Base-by-base conservation (phyloP, 1,284 basidiomycete species). In the Cutaneotrichosporon cutaneum region DNA sequence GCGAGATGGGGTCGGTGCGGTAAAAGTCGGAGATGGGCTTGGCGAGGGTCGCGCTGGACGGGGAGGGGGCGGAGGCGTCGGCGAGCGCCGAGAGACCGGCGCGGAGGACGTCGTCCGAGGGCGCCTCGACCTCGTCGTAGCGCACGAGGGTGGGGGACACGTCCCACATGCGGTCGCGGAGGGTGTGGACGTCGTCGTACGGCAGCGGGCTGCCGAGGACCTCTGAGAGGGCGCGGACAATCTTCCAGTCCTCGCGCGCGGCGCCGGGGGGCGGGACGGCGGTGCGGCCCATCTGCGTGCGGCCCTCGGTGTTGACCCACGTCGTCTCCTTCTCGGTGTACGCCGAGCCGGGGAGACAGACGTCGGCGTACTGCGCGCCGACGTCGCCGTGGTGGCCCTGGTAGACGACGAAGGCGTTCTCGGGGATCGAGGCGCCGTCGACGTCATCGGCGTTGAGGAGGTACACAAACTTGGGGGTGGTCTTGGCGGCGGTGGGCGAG, bases 341-440 rank as follows among this genome's bases (percentile, higher is more conserved):
- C 2, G 95, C 95, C 26, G 90, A 86, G 27, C 87, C 93, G 48
- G 96, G 96, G 47, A 99, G 82, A 77, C 91, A 92, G 62, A 99
- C 94, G 77, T 99, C 95, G 21, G 96, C 96, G 56, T 94, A 88
- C 74, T 94, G 92, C 3, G 96, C 96, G 56, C 96, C 95, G 48
- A 93, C 84, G 77, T 99, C 96, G 77, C 96, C 96, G 77, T 99
- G 95, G 81, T 98, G 95, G 51, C 96, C 96, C 79, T 99, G 96
- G 82, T 99, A 99, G 16, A 99, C 95, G 51, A 99, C 95, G 74
- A 99, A 99, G 1, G 95, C 94, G 72, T 94, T 87, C 66, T 87
- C 83, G 33, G 96, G 94, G 67, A 99, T 96, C n/a, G 88, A 86
- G 62, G 88, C 86, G 50, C 93, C 90, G 73, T 94, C 86, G 61